Base-by-base conservation (phyloP, 352 stramenopile species). In the Globisporangium okanoganense region DNA sequence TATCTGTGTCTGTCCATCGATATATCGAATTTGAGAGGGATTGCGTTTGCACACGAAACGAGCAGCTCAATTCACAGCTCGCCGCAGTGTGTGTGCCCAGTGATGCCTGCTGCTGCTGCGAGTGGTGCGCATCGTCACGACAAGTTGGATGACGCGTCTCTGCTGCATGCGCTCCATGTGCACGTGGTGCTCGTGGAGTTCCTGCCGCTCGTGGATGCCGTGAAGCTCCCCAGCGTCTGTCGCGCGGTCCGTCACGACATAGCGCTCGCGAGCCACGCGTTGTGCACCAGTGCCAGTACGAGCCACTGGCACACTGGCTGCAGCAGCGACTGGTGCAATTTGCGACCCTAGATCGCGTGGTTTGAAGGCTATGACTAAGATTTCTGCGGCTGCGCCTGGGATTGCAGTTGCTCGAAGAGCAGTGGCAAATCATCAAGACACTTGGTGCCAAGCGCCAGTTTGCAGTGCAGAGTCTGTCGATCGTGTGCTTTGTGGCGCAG, bases 111-210 rank as follows among this genome's bases (percentile, higher is more conserved):
- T 41, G 36, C 36, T 41, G 13, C 36, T 41, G 36, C 10, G 4
- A 10, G 16, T 9, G 13, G 12, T 16, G 13, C 36, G 36, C 12
- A 9, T 33, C 44, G 20, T n/a, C 10, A 33, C 5, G 44, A 12
- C 12, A n/a, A n/a, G n/a, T n/a, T n/a, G n/a, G 10, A 33, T 5
- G 20, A 51, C 12, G 44, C 44, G 22, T 22, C 16, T 3, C 25
- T 64, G 14, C 58, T 64, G 16, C 47, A 16, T 5, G 27, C 24
- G 16, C 48, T 44, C 4, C 25, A 58, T n/a, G 47, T 57, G 0
- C 31, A 58, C 27, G 58, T 57, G 14, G 35, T 29, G 25, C 35
- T 64, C 4, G 31, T 64, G 16, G 48, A 58, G 48, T 52, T 53
- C 36, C 18, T 64, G 36, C 5, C 25, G 35, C 58, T 64, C 25